phyloP scores from a whole-genome alignment of 306 rosid species.

The Cucumis cinereus region DNA sequence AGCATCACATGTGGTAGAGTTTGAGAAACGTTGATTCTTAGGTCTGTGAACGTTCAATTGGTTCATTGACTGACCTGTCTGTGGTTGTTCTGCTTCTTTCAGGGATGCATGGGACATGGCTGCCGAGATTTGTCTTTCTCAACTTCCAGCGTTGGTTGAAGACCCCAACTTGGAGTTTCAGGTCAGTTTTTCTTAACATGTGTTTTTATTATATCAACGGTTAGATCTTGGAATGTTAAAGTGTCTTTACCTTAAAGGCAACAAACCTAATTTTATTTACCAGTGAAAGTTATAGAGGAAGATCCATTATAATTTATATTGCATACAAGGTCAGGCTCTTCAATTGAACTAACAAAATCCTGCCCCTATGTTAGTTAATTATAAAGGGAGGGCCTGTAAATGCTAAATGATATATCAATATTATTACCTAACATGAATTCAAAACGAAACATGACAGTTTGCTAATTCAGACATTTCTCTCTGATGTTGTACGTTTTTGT shows the following conservation, averaged over 20 bases:
- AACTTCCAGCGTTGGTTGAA: slow-evolving; percentile 78
- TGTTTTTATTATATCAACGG: background rate
- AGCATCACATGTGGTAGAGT: slow-evolving; percentile 96
- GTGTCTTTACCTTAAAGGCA: background rate
- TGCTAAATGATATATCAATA: background rate
- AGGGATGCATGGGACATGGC: slow-evolving; percentile 99
- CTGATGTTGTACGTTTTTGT: background rate
- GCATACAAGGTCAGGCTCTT: background rate
- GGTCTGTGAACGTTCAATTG: background rate
- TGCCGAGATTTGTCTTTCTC: slow-evolving; percentile 98
- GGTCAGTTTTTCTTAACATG: slow-evolving; percentile 22
- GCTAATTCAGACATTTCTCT: background rate
- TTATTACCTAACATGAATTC: background rate
- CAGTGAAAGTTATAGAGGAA: background rate
- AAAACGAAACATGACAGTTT: background rate
- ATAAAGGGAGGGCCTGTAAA: background rate
- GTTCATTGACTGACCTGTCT: slow-evolving; percentile 8
- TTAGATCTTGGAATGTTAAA: background rate
- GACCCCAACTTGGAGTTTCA: slow-evolving; percentile 81
- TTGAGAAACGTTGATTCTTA: slow-evolving; percentile 16
- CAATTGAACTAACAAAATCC: background rate
- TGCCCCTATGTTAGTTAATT: background rate
- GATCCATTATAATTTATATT: background rate
- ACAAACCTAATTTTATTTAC: background rate
- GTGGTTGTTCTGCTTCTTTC: slow-evolving; percentile 19